phyloP scores from a whole-genome alignment of 2,329 filamentous ascomycete species.

The Aspergillus chevalieri region DNA sequence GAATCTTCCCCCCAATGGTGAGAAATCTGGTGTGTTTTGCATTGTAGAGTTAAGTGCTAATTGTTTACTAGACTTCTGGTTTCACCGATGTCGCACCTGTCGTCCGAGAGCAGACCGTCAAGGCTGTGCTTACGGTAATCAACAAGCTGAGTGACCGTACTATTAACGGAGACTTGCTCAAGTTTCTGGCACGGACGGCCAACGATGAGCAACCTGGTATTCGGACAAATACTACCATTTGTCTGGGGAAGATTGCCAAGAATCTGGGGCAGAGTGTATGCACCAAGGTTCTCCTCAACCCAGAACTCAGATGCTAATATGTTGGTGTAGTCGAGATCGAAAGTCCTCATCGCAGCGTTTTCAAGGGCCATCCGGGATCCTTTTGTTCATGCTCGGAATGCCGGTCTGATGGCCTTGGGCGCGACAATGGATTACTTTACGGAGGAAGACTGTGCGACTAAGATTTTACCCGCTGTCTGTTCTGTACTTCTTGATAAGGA shows the following conservation, averaged over 20 bases:
- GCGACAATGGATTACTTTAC: constrained; percentile 81
- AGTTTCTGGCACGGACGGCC: constrained; percentile 86
- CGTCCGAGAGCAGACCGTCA: constrained; percentile 91
- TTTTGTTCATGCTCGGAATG: constrained; percentile 89
- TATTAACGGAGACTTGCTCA: constrained; percentile 87
- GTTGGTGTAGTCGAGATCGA: constrained; percentile 60
- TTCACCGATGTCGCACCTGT: constrained; percentile 89
- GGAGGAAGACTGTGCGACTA: constrained; percentile 81
- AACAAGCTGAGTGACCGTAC: constrained; percentile 85
- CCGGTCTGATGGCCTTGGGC: constrained; percentile 74
- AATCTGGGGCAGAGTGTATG: constrained; percentile 58
- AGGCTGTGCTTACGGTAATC: constrained; percentile 82
- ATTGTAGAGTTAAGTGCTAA: constrained; percentile 19
- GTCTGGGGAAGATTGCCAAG: constrained; percentile 89
- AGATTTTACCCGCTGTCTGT: constrained; percentile 77
- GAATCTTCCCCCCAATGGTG: constrained; percentile 92
- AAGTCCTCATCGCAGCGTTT: constrained; percentile 90
- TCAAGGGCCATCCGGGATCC: constrained; percentile 83
- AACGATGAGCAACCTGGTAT: constrained; percentile 98
- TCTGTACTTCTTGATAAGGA: constrained; percentile 89
- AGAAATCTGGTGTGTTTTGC: constrained; percentile 12
- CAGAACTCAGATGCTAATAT: constrained; percentile 19
- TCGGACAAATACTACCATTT: constrained; percentile 96
- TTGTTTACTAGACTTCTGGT: constrained; percentile 64
- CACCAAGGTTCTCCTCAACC: too few relatives aligned